phyloP scores from a whole-genome alignment of 495 filamentous ascomycete genomes.

The Hypomontagnella submonticulosa region DNA sequence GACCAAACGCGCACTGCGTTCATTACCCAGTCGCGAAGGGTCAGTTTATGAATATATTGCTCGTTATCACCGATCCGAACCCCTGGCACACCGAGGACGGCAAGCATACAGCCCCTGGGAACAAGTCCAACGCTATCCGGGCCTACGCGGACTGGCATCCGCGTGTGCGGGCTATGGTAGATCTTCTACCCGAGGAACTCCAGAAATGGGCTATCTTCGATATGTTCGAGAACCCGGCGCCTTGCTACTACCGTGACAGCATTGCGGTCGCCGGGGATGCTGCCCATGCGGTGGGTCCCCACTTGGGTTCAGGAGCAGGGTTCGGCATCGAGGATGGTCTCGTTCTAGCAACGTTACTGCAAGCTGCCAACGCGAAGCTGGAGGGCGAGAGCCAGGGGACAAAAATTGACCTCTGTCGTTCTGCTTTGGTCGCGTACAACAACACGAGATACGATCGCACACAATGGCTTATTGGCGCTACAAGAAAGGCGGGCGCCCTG shows the following conservation, averaged over 20 bases:
- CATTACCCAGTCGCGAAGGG: constrained; percentile 55
- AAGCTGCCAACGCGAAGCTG: constrained; percentile 37
- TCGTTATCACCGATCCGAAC: constrained; percentile 51
- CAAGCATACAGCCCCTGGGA: constrained; percentile 48
- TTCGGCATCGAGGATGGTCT: constrained; percentile 67
- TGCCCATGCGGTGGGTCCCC: constrained; percentile 54
- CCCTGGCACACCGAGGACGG: constrained; percentile 49
- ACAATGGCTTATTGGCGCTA: constrained; percentile 50
- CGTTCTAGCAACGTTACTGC: constrained; percentile 55
- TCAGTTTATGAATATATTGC: constrained; percentile 53
- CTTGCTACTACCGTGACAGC: constrained; percentile 51
- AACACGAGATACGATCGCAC: constrained; percentile 51
- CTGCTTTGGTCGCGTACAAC: constrained; percentile 54
- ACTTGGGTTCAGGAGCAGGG: constrained; percentile 66
- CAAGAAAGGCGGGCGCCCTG: constrained; percentile 51
- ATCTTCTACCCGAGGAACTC: constrained; percentile 56
- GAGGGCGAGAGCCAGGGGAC: neutral
- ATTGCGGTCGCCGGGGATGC: constrained; percentile 63
- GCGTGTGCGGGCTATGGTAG: constrained; percentile 51
- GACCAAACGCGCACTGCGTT: constrained; percentile 51
- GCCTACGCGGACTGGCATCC: constrained; percentile 55
- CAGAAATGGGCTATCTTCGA: constrained; percentile 70
- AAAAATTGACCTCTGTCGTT: constrained; percentile 37
- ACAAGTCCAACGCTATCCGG: constrained; percentile 45
- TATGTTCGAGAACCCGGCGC: constrained; percentile 55